Evolutionary conservation across 768 basidiomycete species (phyloP), one percentile per base, ranked within the genome.

Genomic region (Hortiboletus flavorubellus): DNA sequence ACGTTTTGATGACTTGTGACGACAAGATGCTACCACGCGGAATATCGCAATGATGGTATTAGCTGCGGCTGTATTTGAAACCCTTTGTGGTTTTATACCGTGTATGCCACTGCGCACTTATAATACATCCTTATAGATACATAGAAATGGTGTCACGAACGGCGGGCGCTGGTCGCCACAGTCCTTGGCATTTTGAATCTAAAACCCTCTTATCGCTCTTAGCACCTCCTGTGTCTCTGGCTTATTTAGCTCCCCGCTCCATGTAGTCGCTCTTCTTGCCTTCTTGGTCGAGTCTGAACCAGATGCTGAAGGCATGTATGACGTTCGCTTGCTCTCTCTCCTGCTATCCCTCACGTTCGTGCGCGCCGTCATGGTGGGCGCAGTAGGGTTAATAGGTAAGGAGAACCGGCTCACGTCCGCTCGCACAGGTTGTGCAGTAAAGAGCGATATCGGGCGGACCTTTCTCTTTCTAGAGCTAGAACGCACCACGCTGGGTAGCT

Each of bases 191-290:
- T 29, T 23, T 16, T n/a, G 0, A 12, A 40, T 18, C 31, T 56
- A 58, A 30, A 58, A 6, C 43, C 8, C 46, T 29, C 48, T 46
- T 10, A 69, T 37, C 21, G 47, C 54, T 11, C 44, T 59, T 35
- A 69, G 45, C 1, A 66, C 49, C 39, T 64, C 64, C 44, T 64
- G 66, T 14, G 62, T 68, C 29, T 68, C 66, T 2, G 61, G 54
- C 16, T 59, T 61, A 7, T 38, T 51, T 53, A 64, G 8, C 45
- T 65, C 62, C 49, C 16, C 55, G 14, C 54, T 59, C 64, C 56
- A 65, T 21, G 59, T 46, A 8, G 55, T 59, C 16, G 15, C 14
- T 41, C 59, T 51, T 44, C 49, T 69, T n/a, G 53, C 68, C 47
- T 46, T 57, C 51, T 50, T 57, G 12, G 43, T 8, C 45, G 33